Evolutionary conservation across 2,329 filamentous ascomycete genomes (phyloP).

Genomic region (Ilyonectria robusta): DNA sequence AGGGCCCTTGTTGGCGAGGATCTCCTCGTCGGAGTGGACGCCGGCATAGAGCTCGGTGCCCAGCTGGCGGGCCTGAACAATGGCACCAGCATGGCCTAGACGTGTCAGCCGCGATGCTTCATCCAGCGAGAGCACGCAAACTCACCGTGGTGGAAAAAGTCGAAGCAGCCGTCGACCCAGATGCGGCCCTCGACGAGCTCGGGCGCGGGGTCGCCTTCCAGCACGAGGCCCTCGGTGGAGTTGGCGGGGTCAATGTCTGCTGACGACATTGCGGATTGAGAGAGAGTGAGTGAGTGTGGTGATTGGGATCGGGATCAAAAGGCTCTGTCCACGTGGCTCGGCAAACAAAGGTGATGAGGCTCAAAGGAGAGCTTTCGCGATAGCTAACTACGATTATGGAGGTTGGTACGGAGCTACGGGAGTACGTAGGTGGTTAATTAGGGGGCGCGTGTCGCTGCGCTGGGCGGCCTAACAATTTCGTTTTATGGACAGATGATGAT

Average conservation of each 20-base stretch:
- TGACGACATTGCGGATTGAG: slow-evolving; percentile 34
- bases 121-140: background rate
- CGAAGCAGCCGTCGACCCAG: slow-evolving; percentile 99
- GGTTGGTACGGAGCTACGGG: background rate
- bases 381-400: background rate
- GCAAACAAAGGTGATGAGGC: background rate
- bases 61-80: slow-evolving; percentile 94
- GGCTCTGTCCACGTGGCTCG: slow-evolving; percentile 1
- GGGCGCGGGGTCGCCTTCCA: slow-evolving; percentile 63
- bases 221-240: slow-evolving; percentile 46
- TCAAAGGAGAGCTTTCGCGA: slow-evolving; percentile 1
- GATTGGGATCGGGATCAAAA: background rate
- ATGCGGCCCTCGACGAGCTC: slow-evolving; percentile 79
- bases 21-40: slow-evolving; percentile 95
- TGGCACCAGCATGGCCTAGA: slow-evolving; percentile 92
- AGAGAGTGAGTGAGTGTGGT: background rate
- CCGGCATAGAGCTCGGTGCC: slow-evolving; percentile 92
- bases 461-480: slow-evolving; percentile 37
- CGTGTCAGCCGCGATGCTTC: background rate
- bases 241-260: slow-evolving; percentile 39
- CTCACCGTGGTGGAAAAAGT: slow-evolving; percentile 96
- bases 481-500: slow-evolving; percentile 6
- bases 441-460: background rate
- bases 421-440: background rate
- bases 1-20: slow-evolving; percentile 96